Conservation (phyloP, 1,139 yeast species). For the Nakaseomyces delphensis region DNA sequence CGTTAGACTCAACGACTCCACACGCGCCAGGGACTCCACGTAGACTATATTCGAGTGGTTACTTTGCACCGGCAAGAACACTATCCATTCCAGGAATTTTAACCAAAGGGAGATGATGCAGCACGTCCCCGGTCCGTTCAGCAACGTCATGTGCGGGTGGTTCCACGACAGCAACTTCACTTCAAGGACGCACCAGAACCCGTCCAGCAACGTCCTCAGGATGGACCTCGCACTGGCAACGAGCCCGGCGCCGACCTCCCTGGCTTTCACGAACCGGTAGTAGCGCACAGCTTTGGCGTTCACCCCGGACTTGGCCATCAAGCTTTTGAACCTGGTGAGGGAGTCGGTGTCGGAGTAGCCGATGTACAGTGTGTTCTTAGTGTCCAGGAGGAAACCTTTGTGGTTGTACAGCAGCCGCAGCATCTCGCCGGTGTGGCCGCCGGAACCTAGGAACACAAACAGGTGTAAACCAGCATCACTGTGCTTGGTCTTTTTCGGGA, state of each 20-base stretch:
- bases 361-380: constrained; percentile 22
- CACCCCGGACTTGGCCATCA: constrained; percentile 32
- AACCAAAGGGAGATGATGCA: constrained; percentile 58
- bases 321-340: constrained; percentile 25
- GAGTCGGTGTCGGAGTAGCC: constrained; percentile 28
- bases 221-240: constrained; percentile 19
- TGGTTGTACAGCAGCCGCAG: constrained; percentile 47
- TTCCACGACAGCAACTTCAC: constrained; percentile 16
- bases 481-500: constrained; percentile 4
- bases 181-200: constrained; percentile 15
- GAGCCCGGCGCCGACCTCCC: constrained; percentile 40
- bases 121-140: constrained; percentile 94
- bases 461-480: constrained; percentile 10
- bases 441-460: constrained; percentile 66
- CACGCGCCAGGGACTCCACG: constrained; percentile 85
- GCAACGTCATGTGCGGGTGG: constrained; percentile 37
- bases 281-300: constrained; percentile 23
- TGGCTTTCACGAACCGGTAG: constrained; percentile 56
- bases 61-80: constrained; percentile 26
- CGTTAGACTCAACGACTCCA: constrained; percentile 61
- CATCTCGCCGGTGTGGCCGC: constrained; percentile 97
- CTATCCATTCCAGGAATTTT: constrained; percentile 43
- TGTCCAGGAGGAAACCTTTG: constrained; percentile 25
- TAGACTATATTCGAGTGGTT: constrained; percentile 60
- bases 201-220: constrained; percentile 16